Evolutionary conservation across 2,329 filamentous ascomycete species (phyloP), one percentile per base, ranked within the genome.

Genomic region (Colletotrichum gigasporum): DNA sequence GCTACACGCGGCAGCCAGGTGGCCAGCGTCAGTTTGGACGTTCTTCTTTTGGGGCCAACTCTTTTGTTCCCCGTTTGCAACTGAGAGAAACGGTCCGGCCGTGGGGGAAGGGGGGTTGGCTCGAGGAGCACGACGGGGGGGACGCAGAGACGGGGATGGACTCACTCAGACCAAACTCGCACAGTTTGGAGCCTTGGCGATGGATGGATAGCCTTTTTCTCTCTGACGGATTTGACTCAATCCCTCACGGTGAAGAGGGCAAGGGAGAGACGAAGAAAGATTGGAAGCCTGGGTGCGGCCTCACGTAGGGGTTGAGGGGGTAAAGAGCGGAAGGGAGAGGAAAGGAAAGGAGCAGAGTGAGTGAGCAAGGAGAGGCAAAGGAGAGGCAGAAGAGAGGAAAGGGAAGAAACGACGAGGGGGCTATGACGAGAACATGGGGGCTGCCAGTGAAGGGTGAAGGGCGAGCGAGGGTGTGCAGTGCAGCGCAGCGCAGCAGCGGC

Each of bases 351-450:
- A n/a, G 34, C 20, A 57, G 52, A 41, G 51, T 52, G 32, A 39
- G 32, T 37, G 42, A 41, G 41, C 20, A 24, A 18, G 18, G 12
- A 32, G 32, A 18, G 20, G 24, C 16, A 35, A 24, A 20, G 41
- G 26, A 35, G 16, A 30, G 24, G 39, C 9, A n/a, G 34, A 53
- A 35, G 37, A 35, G 20, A 20, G 39, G 41, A 11, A 56, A 18
- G 16, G 30, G 35, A 39, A 35, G 63, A 22, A 39, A 24, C 32
- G 24, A 28, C 26, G 45, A 24, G 22, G 45, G 51, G 53, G 45
- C 58, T 78, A 78, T 76, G 75, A 78, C 71, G 67, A 69, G 69
- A 53, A 71, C 76, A 78, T 76, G 71, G 68, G 72, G 65, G 28
- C 11, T 18, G 54, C 16, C 47, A 35, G 51, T 54, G 16, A n/a